These are phyloP conservation scores for Aspergillus brasiliensis DNA, from an alignment of 2,329 filamentous ascomycete species.

Conservation along the genomic window DNA sequence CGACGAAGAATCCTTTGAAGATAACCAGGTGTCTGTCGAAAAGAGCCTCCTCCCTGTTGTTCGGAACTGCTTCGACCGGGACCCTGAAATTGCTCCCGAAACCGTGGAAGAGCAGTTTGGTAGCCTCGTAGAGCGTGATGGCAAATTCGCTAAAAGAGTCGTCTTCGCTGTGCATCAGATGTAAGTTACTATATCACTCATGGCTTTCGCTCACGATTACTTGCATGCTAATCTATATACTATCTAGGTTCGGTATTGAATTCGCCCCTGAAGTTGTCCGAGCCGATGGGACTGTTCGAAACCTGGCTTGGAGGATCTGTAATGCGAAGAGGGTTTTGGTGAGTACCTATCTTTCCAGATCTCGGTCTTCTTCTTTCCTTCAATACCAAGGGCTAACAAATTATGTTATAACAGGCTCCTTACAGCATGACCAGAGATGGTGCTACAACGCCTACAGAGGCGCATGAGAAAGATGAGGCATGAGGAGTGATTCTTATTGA, in stretches of 20 bases:
- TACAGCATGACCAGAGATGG: constrained; percentile 71
- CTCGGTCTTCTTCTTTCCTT: neutral
- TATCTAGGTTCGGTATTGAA: constrained; percentile 77
- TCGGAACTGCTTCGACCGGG: constrained; percentile 87
- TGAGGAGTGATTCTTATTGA: neutral
- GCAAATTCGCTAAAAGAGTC: constrained; percentile 84
- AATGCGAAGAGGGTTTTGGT: constrained; percentile 95
- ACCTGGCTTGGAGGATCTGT: constrained; percentile 90
- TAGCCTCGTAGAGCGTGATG: constrained; percentile 77
- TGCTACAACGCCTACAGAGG: constrained; percentile 59
- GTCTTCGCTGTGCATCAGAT: constrained; percentile 95
- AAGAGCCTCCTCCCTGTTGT: constrained; percentile 77
- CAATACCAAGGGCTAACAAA: neutral
- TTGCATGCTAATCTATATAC: constrained; percentile 10
- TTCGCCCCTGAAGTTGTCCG: constrained; percentile 90
- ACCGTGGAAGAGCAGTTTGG: constrained; percentile 82
- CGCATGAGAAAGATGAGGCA: constrained; percentile 21
- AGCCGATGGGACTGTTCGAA: constrained; percentile 86
- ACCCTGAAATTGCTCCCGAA: constrained; percentile 85
- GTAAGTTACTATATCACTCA: constrained; percentile 47
- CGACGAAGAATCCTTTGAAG: constrained; percentile 69
- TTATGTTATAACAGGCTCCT: constrained; percentile 56
- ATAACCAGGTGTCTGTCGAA: constrained; percentile 69
- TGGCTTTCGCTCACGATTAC: no score
- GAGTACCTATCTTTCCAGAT: constrained; percentile 42